Percentiles rank a stretch among this genome's conserved stretches.
These are phyloP conservation scores for Clarireedia monteithiana DNA, from an alignment of 2,329 filamentous ascomycete species.

Conservation along the genomic window DNA sequence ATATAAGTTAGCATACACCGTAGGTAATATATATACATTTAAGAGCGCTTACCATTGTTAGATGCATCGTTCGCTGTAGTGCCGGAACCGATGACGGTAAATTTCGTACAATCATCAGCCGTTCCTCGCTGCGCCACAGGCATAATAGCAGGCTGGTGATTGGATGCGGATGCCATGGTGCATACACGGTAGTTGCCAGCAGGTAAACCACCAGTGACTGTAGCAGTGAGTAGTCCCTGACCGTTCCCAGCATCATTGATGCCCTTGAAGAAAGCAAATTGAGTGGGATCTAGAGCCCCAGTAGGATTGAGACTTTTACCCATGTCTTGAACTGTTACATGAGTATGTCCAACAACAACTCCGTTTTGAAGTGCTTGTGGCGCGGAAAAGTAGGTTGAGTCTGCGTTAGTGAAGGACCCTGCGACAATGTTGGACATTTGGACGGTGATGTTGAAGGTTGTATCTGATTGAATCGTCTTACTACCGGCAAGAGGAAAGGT, in stretches of 20 bases:
- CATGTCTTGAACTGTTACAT: conserved; percentile 33
- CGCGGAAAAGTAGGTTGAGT: conserved; percentile 33
- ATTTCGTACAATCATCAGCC: conserved; percentile 40
- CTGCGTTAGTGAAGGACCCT: conserved; percentile 34
- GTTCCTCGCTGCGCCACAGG: conserved; percentile 38
- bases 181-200: conserved; percentile 37
- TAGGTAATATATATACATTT: not conserved
- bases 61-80: conserved; percentile 13
- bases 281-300: conserved; percentile 25
- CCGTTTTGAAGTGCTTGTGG: conserved; percentile 29
- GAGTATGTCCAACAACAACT: conserved; percentile 33
- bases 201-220: conserved; percentile 33
- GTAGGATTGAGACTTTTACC: conserved; percentile 29
- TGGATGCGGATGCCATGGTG: conserved; percentile 35
- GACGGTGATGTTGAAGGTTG: conserved; percentile 29
- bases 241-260: conserved; percentile 35
- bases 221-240: conserved; percentile 31
- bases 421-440: conserved; percentile 30
- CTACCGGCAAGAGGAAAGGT: conserved; percentile 22
- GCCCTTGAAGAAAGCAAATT: conserved; percentile 36
- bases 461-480: conserved; percentile 11
- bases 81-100: conserved; percentile 30
- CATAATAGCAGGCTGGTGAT: conserved; percentile 38
- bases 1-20: not conserved
- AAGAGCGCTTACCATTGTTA: conserved; percentile 8